Evolutionary conservation across 495 filamentous ascomycete species (phyloP), one percentile per base, ranked within the genome.

Genomic region (Clavariopsis aquatica): DNA sequence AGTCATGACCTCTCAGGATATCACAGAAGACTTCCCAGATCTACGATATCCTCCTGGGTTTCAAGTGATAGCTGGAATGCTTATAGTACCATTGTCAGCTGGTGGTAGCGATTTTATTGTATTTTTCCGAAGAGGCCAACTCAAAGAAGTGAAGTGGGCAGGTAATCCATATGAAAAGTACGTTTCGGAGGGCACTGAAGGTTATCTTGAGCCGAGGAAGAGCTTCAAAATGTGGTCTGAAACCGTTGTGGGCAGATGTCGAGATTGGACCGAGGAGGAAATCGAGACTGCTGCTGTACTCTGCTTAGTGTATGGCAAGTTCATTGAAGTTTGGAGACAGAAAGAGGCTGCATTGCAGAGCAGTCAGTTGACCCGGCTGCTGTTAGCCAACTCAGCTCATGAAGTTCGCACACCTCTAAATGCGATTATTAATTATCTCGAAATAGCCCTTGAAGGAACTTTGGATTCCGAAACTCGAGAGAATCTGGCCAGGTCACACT

Each of bases 351-450:
- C 88, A 3, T 75, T 95, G 70, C 87, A 96, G 63, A 93, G 78
- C 68, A 95, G 88, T 58, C 86, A 91, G 45, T 78, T 98, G 19
- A 96, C 91, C 1, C 80, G 84, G 51, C 77, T 98, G 15, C 75
- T 98, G 10, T 79, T 96, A 1, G 91, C 93, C 10, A 96, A 98
- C 70, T 95, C 92, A 0, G 93, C 93, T 0, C 93, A 98, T 69
- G 93, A 96, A 78, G 91, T 98, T 17, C 89, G 93, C 29, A 98
- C 93, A 0, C 93, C 93, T 0, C 78, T 98, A 3, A 96, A 96
- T 74, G 93, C 93, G 22, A 95, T 98, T 70, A 94, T 98, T 72
- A 98, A 98, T 69, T 96, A 94, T 62, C 79, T 98, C 1, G 93
- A 98, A 70, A 96, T 96, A 65, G 93, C 93, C 0, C 78, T 98